phyloP scores from a whole-genome alignment of 371 early-diverging fungal genomes.

The Mucor circinelloides region DNA sequence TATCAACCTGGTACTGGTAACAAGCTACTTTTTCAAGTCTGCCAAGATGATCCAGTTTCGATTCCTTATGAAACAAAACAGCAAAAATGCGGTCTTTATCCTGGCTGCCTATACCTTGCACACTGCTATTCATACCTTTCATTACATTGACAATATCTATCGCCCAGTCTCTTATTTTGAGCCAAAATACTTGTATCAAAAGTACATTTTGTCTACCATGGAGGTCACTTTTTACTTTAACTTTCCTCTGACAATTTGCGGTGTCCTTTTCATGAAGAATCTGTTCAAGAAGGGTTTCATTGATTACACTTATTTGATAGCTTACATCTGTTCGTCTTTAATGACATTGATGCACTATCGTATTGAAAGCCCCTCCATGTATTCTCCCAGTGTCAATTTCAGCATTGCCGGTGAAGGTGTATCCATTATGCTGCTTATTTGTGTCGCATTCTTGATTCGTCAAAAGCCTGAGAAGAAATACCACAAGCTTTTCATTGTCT shows the following conservation, averaged over 20 bases:
- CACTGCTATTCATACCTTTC: neutral
- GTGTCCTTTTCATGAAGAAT: slow-evolving; percentile 3
- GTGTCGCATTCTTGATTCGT: neutral
- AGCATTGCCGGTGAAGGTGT: slow-evolving; percentile 13
- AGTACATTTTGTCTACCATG: slow-evolving; percentile 7
- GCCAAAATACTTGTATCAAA: slow-evolving; percentile 9
- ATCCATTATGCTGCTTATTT: neutral
- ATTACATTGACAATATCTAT: slow-evolving; percentile 4
- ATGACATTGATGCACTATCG: slow-evolving; percentile 15
- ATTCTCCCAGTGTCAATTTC: neutral
- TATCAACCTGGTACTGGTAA: neutral
- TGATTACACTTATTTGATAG: slow-evolving; percentile 5
- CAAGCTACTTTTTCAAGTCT: neutral
- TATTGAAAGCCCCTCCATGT: slow-evolving; percentile 6
- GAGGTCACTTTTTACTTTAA: slow-evolving; percentile 7
- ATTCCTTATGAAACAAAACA: neutral
- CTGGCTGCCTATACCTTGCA: neutral
- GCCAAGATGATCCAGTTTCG: neutral
- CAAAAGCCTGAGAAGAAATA: slow-evolving; percentile 11
- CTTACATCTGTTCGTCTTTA: slow-evolving; percentile 7
- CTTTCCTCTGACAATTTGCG: slow-evolving; percentile 6
- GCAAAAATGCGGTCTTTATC: neutral
- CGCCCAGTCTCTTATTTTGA: slow-evolving; percentile 5
- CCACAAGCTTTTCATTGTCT: slow-evolving; percentile 5
- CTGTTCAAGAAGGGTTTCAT: slow-evolving; percentile 6